Conservation (phyloP, 1,284 basidiomycete genomes). For the Tausonia pullulans region DNA sequence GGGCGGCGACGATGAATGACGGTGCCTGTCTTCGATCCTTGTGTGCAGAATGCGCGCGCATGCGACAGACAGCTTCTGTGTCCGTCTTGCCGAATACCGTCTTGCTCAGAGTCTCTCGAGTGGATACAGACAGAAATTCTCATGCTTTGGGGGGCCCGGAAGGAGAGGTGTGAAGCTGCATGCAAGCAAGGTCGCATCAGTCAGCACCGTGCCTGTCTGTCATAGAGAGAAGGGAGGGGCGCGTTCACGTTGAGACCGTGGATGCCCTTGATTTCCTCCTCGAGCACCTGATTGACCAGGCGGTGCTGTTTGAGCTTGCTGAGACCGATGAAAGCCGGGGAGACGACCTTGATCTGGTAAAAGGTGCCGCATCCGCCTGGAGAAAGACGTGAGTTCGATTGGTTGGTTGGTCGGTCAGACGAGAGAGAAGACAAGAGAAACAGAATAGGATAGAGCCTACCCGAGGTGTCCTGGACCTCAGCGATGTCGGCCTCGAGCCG, state of each 20-base stretch:
- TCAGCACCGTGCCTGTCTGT: too few relatives aligned
- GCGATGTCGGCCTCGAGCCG: slow-evolving; percentile 13
- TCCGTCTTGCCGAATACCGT: too few relatives aligned
- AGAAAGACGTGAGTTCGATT: neutral
- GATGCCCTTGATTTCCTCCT: slow-evolving; percentile 80
- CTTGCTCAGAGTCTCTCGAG: too few relatives aligned
- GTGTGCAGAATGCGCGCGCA: too few relatives aligned
- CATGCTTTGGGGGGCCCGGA: too few relatives aligned
- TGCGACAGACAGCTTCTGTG: too few relatives aligned
- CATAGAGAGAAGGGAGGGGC: too few relatives aligned
- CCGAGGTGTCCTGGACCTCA: slow-evolving; percentile 79
- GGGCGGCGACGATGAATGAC: neutral
- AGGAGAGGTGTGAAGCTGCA: too few relatives aligned
- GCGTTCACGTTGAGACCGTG: slow-evolving; percentile 77
- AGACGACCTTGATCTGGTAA: slow-evolving; percentile 84
- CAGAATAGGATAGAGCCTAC: slow-evolving; percentile 38
- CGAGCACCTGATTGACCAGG: slow-evolving; percentile 75
- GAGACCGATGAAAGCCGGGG: slow-evolving; percentile 72
- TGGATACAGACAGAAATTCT: too few relatives aligned
- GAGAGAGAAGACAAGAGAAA: neutral
- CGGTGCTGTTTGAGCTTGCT: slow-evolving; percentile 87
- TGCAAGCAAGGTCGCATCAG: too few relatives aligned
- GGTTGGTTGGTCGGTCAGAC: neutral
- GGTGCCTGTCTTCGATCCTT: too few relatives aligned
- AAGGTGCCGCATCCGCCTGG: slow-evolving; percentile 94